Evolutionary conservation across 306 rosid species (phyloP).

Genomic region (Calophaca sinica): DNA sequence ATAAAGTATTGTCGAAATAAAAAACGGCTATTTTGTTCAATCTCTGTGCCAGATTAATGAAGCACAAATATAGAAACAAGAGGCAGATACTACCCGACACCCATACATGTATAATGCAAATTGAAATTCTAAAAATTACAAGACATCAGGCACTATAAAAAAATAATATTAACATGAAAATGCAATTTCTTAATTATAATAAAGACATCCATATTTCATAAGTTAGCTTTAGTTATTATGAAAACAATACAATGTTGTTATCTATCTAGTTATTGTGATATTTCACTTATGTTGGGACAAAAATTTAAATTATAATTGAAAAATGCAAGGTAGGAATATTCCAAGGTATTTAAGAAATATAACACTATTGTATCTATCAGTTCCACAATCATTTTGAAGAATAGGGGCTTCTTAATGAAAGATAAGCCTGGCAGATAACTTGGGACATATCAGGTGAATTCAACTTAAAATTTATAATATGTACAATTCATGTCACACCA

Average conservation of each 20-base stretch:
- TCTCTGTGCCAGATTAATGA: constrained; percentile 1
- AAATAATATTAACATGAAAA: not conserved
- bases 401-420: not conserved
- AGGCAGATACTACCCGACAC: not conserved
- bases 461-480: constrained; percentile 21
- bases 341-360: not conserved
- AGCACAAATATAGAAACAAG: not conserved
- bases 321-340: not conserved
- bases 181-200: not conserved
- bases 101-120: not conserved
- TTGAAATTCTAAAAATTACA: not conserved
- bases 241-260: not conserved
- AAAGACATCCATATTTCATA: not conserved
- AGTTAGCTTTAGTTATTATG: not conserved
- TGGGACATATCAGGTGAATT: not conserved
- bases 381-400: constrained; percentile 7
- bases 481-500: constrained; percentile 34
- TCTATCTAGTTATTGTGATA: not conserved
- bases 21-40: not conserved
- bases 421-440: constrained; percentile 12
- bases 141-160: not conserved
- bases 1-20: not conserved
- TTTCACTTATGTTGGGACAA: not conserved
- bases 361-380: not conserved
- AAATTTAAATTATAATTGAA: not conserved